phyloP scores from a whole-genome alignment of 192 early-diverging fungal species.

The Entomortierella chlamydospora region DNA sequence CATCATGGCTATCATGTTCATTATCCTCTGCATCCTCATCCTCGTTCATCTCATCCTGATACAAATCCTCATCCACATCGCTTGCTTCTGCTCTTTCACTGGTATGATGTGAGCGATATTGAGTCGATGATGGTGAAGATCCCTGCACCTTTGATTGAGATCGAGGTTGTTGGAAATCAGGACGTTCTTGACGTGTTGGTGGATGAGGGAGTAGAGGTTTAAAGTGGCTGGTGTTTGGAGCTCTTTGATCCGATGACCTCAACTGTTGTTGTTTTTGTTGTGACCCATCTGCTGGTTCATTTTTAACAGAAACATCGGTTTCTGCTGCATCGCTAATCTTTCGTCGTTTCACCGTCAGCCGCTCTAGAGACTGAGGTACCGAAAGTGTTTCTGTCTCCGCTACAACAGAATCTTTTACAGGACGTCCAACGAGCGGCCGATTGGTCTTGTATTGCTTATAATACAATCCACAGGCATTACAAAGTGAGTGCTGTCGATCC shows the following conservation, averaged over 20 bases:
- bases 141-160: not conserved
- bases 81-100: conserved; percentile 1
- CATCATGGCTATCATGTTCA: conserved; percentile 5
- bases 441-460: conserved; percentile 91
- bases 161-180: not conserved
- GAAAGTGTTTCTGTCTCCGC: not conserved
- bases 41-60: conserved; percentile 13
- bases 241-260: not conserved
- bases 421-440: conserved; percentile 70
- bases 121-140: not conserved
- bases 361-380: not conserved
- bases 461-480: conserved; percentile 97
- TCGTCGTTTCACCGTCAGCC: conserved; percentile 20
- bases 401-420: conserved; percentile 6
- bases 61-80: conserved; percentile 14
- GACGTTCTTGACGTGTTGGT: not conserved
- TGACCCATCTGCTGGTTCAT: conserved; percentile 11
- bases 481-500: conserved; percentile 81
- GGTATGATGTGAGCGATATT: not conserved
- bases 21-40: conserved; percentile 10
- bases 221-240: conserved; percentile 14
- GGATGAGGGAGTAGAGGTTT: conserved; percentile 38
- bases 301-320: conserved; percentile 3
- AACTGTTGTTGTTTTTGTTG: conserved; percentile 1
- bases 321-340: conserved; percentile 19